Conservation (phyloP, 2,329 filamentous ascomycete species). For the Cladosporium cucumerinum region DNA sequence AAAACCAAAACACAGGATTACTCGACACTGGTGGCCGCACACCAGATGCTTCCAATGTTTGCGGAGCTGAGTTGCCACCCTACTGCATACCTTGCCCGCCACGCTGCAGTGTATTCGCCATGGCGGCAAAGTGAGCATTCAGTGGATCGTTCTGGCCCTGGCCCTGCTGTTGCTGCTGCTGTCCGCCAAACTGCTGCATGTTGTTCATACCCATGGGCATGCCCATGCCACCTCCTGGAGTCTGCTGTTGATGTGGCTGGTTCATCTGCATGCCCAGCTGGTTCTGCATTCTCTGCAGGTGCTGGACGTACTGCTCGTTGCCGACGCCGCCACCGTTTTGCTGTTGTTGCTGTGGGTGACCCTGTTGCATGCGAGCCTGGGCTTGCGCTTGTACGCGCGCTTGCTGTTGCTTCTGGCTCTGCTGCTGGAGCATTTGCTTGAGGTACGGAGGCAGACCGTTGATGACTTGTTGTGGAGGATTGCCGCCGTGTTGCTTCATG, state of each 20-base stretch:
- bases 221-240: constrained; percentile 13
- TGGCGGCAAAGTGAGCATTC: constrained; percentile 30
- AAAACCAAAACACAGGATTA: not conserved
- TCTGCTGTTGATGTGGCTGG: constrained; percentile 15
- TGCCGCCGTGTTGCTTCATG: constrained; percentile 21
- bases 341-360: constrained; percentile 19
- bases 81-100: constrained; percentile 14
- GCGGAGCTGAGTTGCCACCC: not conserved
- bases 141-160: constrained; percentile 25
- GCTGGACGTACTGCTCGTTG: constrained; percentile 21
- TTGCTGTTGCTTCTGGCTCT: constrained; percentile 36
- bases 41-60: not conserved
- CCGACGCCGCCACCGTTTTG: constrained; percentile 23
- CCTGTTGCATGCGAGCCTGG: constrained; percentile 14
- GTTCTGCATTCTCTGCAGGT: constrained; percentile 29
- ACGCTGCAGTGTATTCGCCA: constrained; percentile 19
- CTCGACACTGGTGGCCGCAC: not conserved
- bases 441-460: constrained; percentile 18
- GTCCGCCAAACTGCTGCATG: constrained; percentile 20
- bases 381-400: constrained; percentile 22
- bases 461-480: constrained; percentile 19
- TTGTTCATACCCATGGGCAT: constrained; percentile 18
- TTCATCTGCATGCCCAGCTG: constrained; percentile 23
- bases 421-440: constrained; percentile 36
- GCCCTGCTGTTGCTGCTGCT: constrained; percentile 25